Evolutionary conservation across 2,329 filamentous ascomycete genomes (phyloP).

Genomic region (Fusarium sambucinum): DNA sequence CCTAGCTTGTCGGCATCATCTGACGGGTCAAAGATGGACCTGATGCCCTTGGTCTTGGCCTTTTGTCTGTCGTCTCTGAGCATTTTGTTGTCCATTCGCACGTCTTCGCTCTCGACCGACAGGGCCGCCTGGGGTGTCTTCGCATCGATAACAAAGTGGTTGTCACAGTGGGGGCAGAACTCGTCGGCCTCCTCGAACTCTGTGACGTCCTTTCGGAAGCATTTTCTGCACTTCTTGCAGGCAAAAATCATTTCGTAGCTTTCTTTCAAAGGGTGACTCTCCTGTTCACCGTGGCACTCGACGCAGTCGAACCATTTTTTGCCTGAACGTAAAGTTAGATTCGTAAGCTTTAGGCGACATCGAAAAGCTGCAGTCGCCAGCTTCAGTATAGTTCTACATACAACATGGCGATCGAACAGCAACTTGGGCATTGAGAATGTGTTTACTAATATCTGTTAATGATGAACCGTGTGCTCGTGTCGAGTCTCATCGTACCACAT

Average conservation of each 20-base stretch:
- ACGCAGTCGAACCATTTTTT: conserved; percentile 99
- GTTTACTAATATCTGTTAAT: conserved; percentile 74
- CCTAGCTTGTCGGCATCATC: conserved; percentile 81
- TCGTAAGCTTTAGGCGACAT: neutral
- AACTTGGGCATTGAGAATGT: conserved; percentile 98
- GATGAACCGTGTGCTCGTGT: neutral
- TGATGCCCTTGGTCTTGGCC: conserved; percentile 57
- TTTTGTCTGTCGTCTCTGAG: conserved; percentile 88
- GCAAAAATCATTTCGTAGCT: conserved; percentile 91
- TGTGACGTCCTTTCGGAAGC: conserved; percentile 91
- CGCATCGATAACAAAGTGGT: conserved; percentile 96
- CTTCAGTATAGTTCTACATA: conserved; percentile 58
- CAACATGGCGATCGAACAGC: conserved; percentile 96
- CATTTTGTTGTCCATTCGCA: conserved; percentile 87
- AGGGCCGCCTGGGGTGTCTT: conserved; percentile 84
- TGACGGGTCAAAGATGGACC: conserved; percentile 82
- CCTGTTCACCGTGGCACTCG: conserved; percentile 88
- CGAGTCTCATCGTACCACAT: conserved; percentile 55
- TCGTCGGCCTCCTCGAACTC: conserved; percentile 98
- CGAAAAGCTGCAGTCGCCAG: neutral
- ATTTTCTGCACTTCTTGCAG: conserved; percentile 99
- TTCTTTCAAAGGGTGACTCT: conserved; percentile 81
- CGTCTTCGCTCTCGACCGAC: conserved; percentile 91
- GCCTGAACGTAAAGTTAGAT: conserved; percentile 63
- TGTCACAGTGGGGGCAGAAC: conserved; percentile 99